phyloP scores from a whole-genome alignment of 2,329 filamentous ascomycete genomes.

The Trichoderma lentiforme region DNA sequence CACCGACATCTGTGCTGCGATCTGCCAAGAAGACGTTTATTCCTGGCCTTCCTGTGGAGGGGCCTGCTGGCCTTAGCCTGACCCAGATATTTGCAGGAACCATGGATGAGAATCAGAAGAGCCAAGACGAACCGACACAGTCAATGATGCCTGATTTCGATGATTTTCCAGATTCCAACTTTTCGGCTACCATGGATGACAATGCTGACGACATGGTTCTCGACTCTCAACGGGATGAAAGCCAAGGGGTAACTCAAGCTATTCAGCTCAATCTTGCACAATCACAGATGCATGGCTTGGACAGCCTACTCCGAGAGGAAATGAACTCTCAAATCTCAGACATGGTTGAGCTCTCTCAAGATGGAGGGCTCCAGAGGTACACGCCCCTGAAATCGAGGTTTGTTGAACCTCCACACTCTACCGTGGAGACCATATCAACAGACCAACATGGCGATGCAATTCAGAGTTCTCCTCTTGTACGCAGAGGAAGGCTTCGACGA shows the following conservation, averaged over 20 bases:
- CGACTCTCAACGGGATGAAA: conserved; percentile 41
- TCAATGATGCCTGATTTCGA: conserved; percentile 57
- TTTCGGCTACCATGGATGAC: conserved; percentile 58
- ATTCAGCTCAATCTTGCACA: conserved; percentile 58
- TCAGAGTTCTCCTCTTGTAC: conserved; percentile 57
- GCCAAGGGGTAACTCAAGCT: conserved; percentile 39
- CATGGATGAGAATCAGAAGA: conserved; percentile 63
- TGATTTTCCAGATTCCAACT: conserved; percentile 56
- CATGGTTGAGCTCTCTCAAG: conserved; percentile 74
- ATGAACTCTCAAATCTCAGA: conserved; percentile 62
- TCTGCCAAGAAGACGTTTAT: conserved; percentile 69
- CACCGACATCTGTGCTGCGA: conserved; percentile 62
- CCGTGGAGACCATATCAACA: conserved; percentile 63
- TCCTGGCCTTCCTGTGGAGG: conserved; percentile 61
- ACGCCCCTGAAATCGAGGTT: conserved; percentile 70
- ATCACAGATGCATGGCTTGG: conserved; percentile 57
- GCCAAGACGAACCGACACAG: conserved; percentile 35
- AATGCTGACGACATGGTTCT: conserved; percentile 48
- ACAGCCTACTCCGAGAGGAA: conserved; percentile 50
- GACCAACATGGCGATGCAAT: conserved; percentile 39
- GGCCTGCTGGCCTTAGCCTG: conserved; percentile 65
- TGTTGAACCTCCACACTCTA: conserved; percentile 61
- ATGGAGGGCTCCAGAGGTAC: conserved; percentile 69
- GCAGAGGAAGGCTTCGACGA: conserved; percentile 54
- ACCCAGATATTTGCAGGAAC: conserved; percentile 91